A percentile compares a stretch with the other conserved stretches of the same genome.
Conservation (phyloP, 495 filamentous ascomycete genomes). For the Neurospora sp. region DNA sequence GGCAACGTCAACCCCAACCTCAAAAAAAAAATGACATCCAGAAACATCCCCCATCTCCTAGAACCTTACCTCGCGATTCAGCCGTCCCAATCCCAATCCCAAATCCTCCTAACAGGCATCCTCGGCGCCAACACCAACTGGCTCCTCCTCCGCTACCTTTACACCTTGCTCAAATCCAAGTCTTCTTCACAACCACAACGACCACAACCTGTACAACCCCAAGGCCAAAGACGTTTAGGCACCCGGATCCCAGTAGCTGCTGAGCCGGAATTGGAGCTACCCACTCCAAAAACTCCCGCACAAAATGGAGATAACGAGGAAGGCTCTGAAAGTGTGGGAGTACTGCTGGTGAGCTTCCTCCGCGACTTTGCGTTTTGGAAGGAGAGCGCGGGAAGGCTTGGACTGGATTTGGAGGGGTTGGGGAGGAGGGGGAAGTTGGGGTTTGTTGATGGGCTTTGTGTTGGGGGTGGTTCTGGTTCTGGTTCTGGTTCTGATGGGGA, state of each 20-base stretch:
- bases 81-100: conserved; percentile 11
- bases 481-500: not conserved
- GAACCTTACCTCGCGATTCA: conserved; percentile 50
- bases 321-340: conserved; percentile 21
- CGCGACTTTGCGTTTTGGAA: conserved; percentile 70
- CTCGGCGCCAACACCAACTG: conserved; percentile 65
- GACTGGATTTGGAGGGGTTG: conserved; percentile 58
- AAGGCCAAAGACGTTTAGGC: not conserved
- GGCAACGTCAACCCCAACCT: not conserved
- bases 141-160: conserved; percentile 57
- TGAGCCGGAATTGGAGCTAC: too few relatives aligned
- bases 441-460: conserved; percentile 63
- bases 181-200: too few relatives aligned
- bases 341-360: conserved; percentile 75
- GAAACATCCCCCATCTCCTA: conserved; percentile 48
- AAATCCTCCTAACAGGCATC: conserved; percentile 64
- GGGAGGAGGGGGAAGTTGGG: conserved; percentile 46
- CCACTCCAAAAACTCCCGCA: too few relatives aligned
- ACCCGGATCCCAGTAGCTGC: not conserved
- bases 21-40: conserved; percentile 6
- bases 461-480: not conserved
- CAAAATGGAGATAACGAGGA: conserved; percentile 6
- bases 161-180: conserved; percentile 38
- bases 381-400: conserved; percentile 50
- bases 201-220: not conserved